Conservation (phyloP, 1,284 basidiomycete species). For the Rhizoctonia solani region DNA sequence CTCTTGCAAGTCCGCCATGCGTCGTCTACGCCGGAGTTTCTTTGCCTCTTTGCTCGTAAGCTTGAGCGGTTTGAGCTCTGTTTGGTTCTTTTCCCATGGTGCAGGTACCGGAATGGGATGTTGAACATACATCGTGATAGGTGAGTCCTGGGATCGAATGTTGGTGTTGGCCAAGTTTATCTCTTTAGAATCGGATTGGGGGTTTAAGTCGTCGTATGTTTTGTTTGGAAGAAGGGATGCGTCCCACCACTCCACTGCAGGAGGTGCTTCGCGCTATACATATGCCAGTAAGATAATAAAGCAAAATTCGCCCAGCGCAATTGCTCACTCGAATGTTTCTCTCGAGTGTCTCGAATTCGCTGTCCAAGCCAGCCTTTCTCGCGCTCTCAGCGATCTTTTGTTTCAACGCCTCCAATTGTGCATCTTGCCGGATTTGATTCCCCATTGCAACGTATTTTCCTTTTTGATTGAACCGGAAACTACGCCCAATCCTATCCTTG, state of each 20-base stretch:
- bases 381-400: constrained; percentile 90
- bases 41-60: constrained; percentile 95
- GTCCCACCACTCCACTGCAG: constrained; percentile 98
- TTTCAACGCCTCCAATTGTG: constrained; percentile 88
- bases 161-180: constrained; percentile 61
- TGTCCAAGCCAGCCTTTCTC: constrained; percentile 89
- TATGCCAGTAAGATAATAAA: constrained; percentile 33
- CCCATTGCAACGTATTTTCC: constrained; percentile 88
- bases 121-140: constrained; percentile 91
- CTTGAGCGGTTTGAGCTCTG: constrained; percentile 79
- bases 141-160: constrained; percentile 68
- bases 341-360: constrained; percentile 88
- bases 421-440: constrained; percentile 82
- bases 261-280: constrained; percentile 76
- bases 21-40: constrained; percentile 90
- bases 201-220: constrained; percentile 73
- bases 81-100: constrained; percentile 81
- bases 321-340: constrained; percentile 75
- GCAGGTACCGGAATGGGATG: constrained; percentile 97
- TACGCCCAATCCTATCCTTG: constrained; percentile 68
- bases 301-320: constrained; percentile 13
- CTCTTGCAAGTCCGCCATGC: constrained; percentile 90
- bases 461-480: constrained; percentile 84
- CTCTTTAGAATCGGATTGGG: constrained; percentile 38
- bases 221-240: constrained; percentile 78